Base-by-base conservation (phyloP, 257 asterid genomes). In the Forsythia viridissima region DNA sequence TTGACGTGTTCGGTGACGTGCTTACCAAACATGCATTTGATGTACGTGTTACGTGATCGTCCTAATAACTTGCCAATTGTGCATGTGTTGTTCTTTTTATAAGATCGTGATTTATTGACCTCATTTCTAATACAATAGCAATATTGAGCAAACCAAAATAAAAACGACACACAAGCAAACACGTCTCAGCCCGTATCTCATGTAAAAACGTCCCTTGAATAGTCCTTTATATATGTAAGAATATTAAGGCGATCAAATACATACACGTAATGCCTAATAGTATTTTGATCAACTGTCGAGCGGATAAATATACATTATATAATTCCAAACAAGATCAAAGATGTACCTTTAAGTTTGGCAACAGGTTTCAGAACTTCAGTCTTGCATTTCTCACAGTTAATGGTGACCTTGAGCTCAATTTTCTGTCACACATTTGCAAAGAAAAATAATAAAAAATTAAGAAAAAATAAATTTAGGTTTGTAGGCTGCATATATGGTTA, bases 361-460 rank as follows among this genome's bases (percentile, higher is more conserved):
- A 77, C 88, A 8, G 79, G 71, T 57, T 77, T 79, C 67, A 85
- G 43, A 39, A 79, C 68, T 73, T 20, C 48, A 38, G 42, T 69
- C 70, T 79, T 79, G 85, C 85, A 81, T 79, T 79, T 78, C 55
- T 46, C 24, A 68, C 87, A 84, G 52, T 72, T 78, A 65, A 84
- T 84, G 52, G 77, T 5, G 43, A 84, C 85, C 74, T 78, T 71
- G 70, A 84, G 68, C 79, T 70, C 87, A 1, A 30, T 71, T 84
- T 75, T 71, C 87, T 84, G 80, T 68, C 70, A 63, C 70, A 30
- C 13, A 30, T 21, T 24, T 10, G 39, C 70, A 24, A 59, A 9
- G 69, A 21, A 30, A 11, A 30, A 63, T 8, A 21, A 0, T 4
- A 30, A 11, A 63, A 63, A 8, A 63, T 63, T 5, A 63, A 30